These are phyloP conservation scores for Tricholoma flavovirens DNA, from an alignment of 768 basidiomycete species.

Conservation along the genomic window DNA sequence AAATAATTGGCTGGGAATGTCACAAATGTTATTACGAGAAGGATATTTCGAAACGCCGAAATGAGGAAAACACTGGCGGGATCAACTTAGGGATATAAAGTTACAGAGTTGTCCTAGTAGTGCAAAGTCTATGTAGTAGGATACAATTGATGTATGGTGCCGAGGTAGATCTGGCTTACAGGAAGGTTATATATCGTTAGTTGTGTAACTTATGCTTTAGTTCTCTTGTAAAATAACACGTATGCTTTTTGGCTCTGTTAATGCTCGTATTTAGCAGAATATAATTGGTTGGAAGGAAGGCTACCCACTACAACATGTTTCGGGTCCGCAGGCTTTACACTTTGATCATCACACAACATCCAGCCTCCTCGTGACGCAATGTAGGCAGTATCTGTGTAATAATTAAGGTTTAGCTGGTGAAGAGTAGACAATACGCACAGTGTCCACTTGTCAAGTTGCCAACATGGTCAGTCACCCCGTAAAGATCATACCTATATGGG, in stretches of 20 bases:
- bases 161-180: slow-evolving; percentile 11
- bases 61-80: slow-evolving; percentile 26
- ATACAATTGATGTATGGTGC: slow-evolving; percentile 17
- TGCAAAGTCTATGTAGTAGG: slow-evolving; percentile 14
- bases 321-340: slow-evolving; percentile 64
- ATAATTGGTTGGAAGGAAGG: not conserved
- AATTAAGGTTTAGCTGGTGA: slow-evolving; percentile 1
- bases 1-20: slow-evolving; percentile 30
- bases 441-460: slow-evolving; percentile 94
- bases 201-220: slow-evolving; percentile 36
- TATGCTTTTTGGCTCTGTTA: slow-evolving; percentile 58
- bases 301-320: slow-evolving; percentile 77
- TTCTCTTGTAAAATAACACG: slow-evolving; percentile 76
- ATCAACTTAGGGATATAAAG: slow-evolving; percentile 28
- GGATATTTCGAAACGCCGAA: slow-evolving; percentile 26
- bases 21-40: slow-evolving; percentile 42
- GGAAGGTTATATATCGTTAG: slow-evolving; percentile 21
- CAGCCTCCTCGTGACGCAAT: slow-evolving; percentile 84
- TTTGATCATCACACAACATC: slow-evolving; percentile 93
- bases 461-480: slow-evolving; percentile 94
- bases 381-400: slow-evolving; percentile 77
- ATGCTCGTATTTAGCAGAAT: not conserved
- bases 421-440: slow-evolving; percentile 51
- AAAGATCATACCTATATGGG: slow-evolving; percentile 90
- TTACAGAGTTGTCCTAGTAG: slow-evolving; percentile 31